Evolutionary conservation across 2,329 filamentous ascomycete species (phyloP).

Genomic region (Diaporthe caulivora): DNA sequence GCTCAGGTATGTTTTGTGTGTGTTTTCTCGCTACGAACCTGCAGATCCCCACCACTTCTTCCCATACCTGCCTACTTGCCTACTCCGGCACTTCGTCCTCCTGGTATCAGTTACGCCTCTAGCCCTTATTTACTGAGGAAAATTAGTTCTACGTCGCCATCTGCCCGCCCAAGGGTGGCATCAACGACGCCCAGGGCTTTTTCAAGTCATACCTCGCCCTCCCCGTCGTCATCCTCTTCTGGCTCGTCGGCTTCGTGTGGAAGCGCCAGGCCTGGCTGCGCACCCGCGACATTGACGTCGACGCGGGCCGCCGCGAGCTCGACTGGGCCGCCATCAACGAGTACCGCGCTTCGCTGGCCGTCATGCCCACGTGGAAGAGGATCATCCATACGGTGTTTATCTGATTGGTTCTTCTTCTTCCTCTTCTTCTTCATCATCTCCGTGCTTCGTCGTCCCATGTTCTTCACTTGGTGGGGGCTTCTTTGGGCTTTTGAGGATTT

Average conservation of each 20-base stretch:
- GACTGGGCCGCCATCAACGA: conserved; percentile 71
- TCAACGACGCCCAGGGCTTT: conserved; percentile 58
- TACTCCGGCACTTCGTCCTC: too few relatives aligned
- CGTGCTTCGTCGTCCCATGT: too few relatives aligned
- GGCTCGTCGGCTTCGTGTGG: conserved; percentile 70
- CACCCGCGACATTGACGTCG: conserved; percentile 73
- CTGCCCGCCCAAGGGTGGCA: conserved; percentile 44
- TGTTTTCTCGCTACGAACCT: too few relatives aligned
- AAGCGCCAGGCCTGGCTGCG: conserved; percentile 71
- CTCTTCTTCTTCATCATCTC: too few relatives aligned
- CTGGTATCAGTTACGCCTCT: too few relatives aligned
- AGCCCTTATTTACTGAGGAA: too few relatives aligned
- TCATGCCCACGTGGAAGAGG: conserved; percentile 60
- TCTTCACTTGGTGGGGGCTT: too few relatives aligned
- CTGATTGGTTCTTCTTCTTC: too few relatives aligned
- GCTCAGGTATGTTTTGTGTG: conserved; percentile 56
- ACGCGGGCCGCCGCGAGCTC: conserved; percentile 72
- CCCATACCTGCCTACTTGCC: too few relatives aligned
- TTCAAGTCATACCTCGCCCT: conserved; percentile 67
- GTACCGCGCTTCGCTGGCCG: conserved; percentile 57
- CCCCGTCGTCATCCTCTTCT: conserved; percentile 67
- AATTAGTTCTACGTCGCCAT: conserved; percentile 52
- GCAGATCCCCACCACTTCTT: too few relatives aligned
- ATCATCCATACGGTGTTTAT: conserved; percentile 48
- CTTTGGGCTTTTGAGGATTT: too few relatives aligned